phyloP scores from a whole-genome alignment of 352 stramenopile genomes.

The Aphanomyces stellatus region DNA sequence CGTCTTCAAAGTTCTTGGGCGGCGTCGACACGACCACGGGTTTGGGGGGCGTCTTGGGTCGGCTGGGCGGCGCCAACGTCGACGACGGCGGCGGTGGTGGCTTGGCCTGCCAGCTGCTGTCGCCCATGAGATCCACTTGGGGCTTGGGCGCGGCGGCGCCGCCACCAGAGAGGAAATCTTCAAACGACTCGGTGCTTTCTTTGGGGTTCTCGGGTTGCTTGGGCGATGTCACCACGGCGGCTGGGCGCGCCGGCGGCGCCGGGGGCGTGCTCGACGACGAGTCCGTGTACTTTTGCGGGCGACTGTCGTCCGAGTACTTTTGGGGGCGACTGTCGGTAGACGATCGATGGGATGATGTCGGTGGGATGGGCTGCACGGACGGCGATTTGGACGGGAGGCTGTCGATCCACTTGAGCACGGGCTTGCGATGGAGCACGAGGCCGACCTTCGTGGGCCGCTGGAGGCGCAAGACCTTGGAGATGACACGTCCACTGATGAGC shows the following conservation, averaged over 20 bases:
- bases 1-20: constrained; percentile 83
- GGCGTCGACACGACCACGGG: constrained; percentile 64
- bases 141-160: constrained; percentile 24
- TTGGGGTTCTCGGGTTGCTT: background rate
- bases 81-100: constrained; percentile 19
- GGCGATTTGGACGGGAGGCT: background rate
- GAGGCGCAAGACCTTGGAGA: constrained; percentile 75
- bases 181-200: constrained; percentile 30
- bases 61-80: constrained; percentile 23
- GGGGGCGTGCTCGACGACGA: constrained; percentile 20
- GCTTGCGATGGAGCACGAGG: constrained; percentile 63
- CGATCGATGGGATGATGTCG: background rate
- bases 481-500: constrained; percentile 62
- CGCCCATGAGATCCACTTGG: constrained; percentile 65
- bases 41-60: background rate
- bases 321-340: too few species aligned
- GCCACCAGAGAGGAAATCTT: constrained; percentile 68
- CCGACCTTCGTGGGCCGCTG: constrained; percentile 41
- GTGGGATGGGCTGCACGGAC: constrained; percentile 24
- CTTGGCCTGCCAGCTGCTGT: constrained; percentile 32
- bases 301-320: constrained; percentile 1
- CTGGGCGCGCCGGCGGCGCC: constrained; percentile 21
- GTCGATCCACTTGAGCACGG: constrained; percentile 53
- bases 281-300: constrained; percentile 63
- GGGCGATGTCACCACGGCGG: background rate